A percentile compares a stretch with the other conserved stretches of the same genome.
Conservation (phyloP, 495 filamentous ascomycete species). For the Penicillium pulvis region DNA sequence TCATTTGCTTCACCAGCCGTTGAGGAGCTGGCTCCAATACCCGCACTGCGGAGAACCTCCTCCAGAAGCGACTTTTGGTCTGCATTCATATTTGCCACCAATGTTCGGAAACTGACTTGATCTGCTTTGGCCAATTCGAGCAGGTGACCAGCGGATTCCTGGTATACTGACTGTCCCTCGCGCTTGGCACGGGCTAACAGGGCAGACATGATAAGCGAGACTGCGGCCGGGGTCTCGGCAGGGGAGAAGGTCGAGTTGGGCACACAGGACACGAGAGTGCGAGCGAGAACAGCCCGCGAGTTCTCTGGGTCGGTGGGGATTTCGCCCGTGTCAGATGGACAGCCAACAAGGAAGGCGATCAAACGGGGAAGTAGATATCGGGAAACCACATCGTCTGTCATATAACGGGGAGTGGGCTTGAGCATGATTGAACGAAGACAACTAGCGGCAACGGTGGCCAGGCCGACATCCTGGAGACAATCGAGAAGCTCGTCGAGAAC, state of each 20-base stretch:
- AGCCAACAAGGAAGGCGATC: conserved; percentile 69
- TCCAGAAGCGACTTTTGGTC: conserved; percentile 79
- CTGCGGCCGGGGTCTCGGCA: conserved; percentile 57
- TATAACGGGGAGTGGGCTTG: conserved; percentile 60
- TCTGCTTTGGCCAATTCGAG: conserved; percentile 80
- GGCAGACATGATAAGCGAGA: conserved; percentile 75
- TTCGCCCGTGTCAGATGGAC: conserved; percentile 53
- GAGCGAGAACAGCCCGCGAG: conserved; percentile 65
- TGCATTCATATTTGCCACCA: conserved; percentile 71
- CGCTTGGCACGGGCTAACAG: conserved; percentile 70
- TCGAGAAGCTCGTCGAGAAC: conserved; percentile 79
- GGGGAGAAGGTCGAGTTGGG: conserved; percentile 48
- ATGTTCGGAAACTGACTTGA: conserved; percentile 68
- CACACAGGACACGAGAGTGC: conserved; percentile 72
- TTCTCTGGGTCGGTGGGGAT: conserved; percentile 71
- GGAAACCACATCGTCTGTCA: conserved; percentile 71
- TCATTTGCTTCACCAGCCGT: conserved; percentile 30
- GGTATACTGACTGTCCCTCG: conserved; percentile 51
- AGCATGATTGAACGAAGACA: conserved; percentile 85
- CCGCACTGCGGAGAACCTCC: conserved; percentile 70
- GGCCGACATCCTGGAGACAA: conserved; percentile 78
- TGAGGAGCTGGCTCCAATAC: conserved; percentile 34
- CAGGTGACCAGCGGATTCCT: conserved; percentile 73
- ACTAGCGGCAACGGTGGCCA: conserved; percentile 80
- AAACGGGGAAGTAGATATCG: conserved; percentile 76